Percentiles rank a stretch among this genome's conserved stretches.
phyloP scores from a whole-genome alignment of 176 grass and related monocot genomes.

The Lolium perenne region DNA sequence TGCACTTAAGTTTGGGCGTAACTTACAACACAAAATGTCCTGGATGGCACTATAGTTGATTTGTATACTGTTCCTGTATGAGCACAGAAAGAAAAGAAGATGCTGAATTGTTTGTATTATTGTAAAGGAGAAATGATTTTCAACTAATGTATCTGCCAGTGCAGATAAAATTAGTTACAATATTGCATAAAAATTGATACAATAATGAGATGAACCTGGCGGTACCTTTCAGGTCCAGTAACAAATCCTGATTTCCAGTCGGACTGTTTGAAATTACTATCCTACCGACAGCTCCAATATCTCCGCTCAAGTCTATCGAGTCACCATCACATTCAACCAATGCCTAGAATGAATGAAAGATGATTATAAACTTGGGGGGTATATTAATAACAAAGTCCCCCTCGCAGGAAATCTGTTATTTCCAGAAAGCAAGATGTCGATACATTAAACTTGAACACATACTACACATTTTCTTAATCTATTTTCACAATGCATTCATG shows the following conservation, averaged over 20 bases:
- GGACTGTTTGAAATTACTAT: conserved; percentile 80
- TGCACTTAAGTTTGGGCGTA: conserved; percentile 28
- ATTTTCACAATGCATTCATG: background rate
- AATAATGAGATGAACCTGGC: conserved; percentile 17
- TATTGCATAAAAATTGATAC: background rate
- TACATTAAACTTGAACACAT: background rate
- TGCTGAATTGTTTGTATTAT: conserved; percentile 18
- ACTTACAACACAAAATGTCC: conserved; percentile 98
- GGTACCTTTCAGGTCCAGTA: conserved; percentile 94
- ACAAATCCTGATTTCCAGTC: conserved; percentile 72
- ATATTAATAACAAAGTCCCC: conserved; percentile 26
- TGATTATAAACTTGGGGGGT: conserved; percentile 33
- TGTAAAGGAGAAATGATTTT: conserved; percentile 18
- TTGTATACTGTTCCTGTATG: conserved; percentile 94
- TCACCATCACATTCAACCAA: conserved; percentile 96
- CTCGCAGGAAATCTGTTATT: conserved; percentile 1
- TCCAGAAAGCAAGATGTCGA: conserved; percentile 12
- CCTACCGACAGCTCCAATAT: conserved; percentile 88
- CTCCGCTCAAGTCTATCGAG: conserved; percentile 95
- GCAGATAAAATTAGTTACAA: conserved; percentile 7
- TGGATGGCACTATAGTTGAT: conserved; percentile 88
- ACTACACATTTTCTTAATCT: background rate
- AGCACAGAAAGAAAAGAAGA: conserved; percentile 36
- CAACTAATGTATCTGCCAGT: background rate
- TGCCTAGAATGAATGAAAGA: conserved; percentile 63